These are phyloP conservation scores for Alloteropsis angusta DNA, from an alignment of 202 grass and related monocot species.

Conservation along the genomic window DNA sequence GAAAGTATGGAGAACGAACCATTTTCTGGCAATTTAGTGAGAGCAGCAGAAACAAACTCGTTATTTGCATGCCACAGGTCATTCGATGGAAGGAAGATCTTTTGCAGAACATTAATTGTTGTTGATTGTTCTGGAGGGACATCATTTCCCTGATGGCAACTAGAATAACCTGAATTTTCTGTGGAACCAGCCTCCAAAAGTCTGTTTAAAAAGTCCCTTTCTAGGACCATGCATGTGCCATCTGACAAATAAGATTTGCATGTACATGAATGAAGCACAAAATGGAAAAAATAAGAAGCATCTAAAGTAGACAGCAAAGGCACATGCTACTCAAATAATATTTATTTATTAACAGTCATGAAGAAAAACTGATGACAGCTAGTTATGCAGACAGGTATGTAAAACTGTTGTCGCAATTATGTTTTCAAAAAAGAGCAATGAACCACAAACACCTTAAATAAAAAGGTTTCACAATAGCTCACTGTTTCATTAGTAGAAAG, in stretches of 20 bases:
- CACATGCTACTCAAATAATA: background rate
- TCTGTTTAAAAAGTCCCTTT: slow-evolving; percentile 39
- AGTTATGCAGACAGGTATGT: background rate
- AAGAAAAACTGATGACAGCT: background rate
- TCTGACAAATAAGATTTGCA: slow-evolving; percentile 25
- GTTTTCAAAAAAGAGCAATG: background rate
- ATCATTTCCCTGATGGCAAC: slow-evolving; percentile 35
- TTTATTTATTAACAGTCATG: background rate
- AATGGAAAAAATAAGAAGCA: background rate
- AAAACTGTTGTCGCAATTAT: background rate
- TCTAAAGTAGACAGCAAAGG: background rate
- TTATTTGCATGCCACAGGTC: slow-evolving; percentile 43
- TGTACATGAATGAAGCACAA: background rate
- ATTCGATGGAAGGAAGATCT: slow-evolving; percentile 29
- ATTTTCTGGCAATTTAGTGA: slow-evolving; percentile 41
- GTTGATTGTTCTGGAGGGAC: slow-evolving; percentile 13
- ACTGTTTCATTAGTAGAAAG: background rate
- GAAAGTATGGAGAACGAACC: slow-evolving; percentile 28
- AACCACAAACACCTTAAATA: background rate
- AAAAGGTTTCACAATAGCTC: background rate
- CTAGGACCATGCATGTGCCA: slow-evolving; percentile 24
- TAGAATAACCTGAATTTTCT: slow-evolving; percentile 44
- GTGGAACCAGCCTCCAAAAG: slow-evolving; percentile 49
- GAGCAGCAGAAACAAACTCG: slow-evolving; percentile 25
- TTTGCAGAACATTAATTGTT: slow-evolving; percentile 33